phyloP scores from a whole-genome alignment of 2,329 filamentous ascomycete species.

The Mycosphaerelloides madeirae region DNA sequence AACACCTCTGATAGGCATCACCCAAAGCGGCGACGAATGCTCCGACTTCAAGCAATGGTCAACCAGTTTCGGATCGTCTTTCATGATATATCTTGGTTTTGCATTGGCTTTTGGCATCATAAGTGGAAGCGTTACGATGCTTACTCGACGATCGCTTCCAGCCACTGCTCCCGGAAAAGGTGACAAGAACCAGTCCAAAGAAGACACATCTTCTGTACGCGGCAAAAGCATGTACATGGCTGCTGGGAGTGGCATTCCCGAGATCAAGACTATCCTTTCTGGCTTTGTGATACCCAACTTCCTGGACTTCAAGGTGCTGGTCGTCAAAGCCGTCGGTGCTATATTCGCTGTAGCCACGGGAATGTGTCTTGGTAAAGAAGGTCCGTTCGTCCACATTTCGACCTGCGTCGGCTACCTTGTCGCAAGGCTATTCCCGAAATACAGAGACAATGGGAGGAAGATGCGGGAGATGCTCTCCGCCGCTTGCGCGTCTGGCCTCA shows the following conservation, averaged over 20 bases:
- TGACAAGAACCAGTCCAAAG: conserved; percentile 27
- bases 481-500: conserved; percentile 54
- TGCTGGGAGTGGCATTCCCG: conserved; percentile 55
- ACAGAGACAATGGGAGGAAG: conserved; percentile 54
- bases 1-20: conserved; percentile 23
- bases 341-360: conserved; percentile 56
- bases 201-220: conserved; percentile 16
- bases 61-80: conserved; percentile 37
- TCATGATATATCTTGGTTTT: conserved; percentile 47
- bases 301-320: conserved; percentile 51
- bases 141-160: conserved; percentile 48
- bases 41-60: conserved; percentile 44
- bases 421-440: conserved; percentile 51
- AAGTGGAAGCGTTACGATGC: conserved; percentile 47
- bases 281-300: conserved; percentile 59
- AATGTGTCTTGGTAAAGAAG: conserved; percentile 60
- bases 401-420: conserved; percentile 55
- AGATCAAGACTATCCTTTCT: conserved; percentile 58
- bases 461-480: conserved; percentile 56
- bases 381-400: conserved; percentile 58
- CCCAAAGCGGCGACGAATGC: conserved; percentile 32
- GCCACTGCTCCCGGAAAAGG: conserved; percentile 34
- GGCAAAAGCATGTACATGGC: conserved; percentile 57
- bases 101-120: conserved; percentile 49
- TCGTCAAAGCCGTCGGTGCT: conserved; percentile 56